Conservation (phyloP, 805 yeast species). For the Metschnikowia orientalis region DNA sequence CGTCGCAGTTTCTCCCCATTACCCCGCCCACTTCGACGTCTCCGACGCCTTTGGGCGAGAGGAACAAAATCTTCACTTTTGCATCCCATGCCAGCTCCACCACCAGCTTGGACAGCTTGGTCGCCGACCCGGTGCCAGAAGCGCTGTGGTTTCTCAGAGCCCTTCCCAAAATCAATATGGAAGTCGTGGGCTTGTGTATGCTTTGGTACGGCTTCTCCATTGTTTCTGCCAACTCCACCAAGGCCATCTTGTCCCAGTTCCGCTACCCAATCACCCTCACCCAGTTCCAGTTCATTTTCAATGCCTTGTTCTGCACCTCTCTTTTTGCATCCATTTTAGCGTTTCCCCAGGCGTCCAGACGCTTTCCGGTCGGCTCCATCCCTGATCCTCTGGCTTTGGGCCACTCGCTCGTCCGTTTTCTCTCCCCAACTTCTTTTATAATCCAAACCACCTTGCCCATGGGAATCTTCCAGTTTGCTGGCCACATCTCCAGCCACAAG, state of each 20-base stretch:
- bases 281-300: constrained; percentile 77
- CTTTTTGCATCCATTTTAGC: constrained; percentile 36
- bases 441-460: constrained; percentile 77
- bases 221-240: constrained; percentile 75
- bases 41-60: constrained; percentile 29
- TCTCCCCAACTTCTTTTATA: constrained; percentile 51
- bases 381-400: constrained; percentile 19
- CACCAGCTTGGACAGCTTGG: constrained; percentile 12
- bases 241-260: constrained; percentile 64
- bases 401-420: constrained; percentile 35
- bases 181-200: constrained; percentile 46
- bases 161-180: constrained; percentile 13
- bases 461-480: constrained; percentile 91
- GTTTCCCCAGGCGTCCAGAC: constrained; percentile 20
- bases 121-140: constrained; percentile 2
- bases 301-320: constrained; percentile 54
- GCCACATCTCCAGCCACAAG: constrained; percentile 86
- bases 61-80: constrained; percentile 9
- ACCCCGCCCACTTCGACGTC: constrained; percentile 35
- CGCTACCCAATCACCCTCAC: constrained; percentile 85
- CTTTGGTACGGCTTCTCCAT: constrained; percentile 82
- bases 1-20: constrained; percentile 18
- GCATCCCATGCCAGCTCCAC: constrained; percentile 13
- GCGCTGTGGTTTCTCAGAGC: constrained; percentile 6
- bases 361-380: constrained; percentile 17